Conservation (phyloP, 441 rosid genomes). For the Monsonia emarginata region DNA sequence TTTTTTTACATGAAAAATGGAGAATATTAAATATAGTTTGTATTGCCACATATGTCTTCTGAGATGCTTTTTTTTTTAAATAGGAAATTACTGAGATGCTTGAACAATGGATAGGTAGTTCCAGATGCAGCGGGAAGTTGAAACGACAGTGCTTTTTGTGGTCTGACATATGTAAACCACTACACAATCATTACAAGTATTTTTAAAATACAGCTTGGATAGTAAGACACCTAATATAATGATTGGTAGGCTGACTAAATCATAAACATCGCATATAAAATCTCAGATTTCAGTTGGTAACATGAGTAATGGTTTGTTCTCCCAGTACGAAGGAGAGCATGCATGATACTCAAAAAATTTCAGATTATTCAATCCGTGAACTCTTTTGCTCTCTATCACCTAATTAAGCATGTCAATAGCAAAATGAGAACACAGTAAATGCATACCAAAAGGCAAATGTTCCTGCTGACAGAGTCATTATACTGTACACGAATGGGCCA, state of each 20-base stretch:
- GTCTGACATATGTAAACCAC: background rate
- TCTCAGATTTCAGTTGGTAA: background rate
- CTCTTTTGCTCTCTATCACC: background rate
- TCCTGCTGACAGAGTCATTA: slow-evolving; percentile 72
- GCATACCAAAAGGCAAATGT: slow-evolving; percentile 85
- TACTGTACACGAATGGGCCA: slow-evolving; percentile 82
- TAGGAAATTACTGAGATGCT: too few species aligned
- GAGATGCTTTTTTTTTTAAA: too few species aligned
- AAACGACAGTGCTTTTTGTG: background rate
- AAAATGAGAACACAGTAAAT: slow-evolving; percentile 13
- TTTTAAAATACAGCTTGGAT: background rate
- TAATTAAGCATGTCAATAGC: slow-evolving; percentile 3
- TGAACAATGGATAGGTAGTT: too few species aligned
- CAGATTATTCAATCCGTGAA: background rate
- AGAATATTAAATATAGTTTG: too few species aligned
- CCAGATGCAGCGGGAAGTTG: too few species aligned
- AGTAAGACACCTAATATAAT: background rate
- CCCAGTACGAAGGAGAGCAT: background rate
- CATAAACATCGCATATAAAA: background rate
- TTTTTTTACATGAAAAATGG: too few species aligned
- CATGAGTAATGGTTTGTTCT: background rate
- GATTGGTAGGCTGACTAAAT: background rate
- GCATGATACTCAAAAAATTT: background rate
- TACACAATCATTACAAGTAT: background rate
- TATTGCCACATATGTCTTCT: too few species aligned